Percentiles rank a stretch among this genome's conserved stretches.
Conservation (phyloP, 2,329 filamentous ascomycete species). For the Pseudomassariella vexata region DNA sequence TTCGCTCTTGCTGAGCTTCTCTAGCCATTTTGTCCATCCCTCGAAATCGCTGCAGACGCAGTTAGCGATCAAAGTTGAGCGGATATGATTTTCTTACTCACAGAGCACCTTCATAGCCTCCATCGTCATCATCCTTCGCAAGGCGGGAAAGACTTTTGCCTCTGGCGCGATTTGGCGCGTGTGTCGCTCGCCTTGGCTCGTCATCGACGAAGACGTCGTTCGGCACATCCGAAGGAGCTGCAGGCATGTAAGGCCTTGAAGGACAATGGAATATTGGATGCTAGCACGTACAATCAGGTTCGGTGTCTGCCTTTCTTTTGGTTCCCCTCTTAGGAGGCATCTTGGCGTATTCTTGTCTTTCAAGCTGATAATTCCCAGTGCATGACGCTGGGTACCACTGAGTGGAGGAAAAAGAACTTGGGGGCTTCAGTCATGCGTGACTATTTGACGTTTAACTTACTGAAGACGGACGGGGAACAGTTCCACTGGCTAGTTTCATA, state of each 20-base stretch:
- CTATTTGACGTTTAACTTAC: too few species aligned
- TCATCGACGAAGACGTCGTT: slow-evolving; percentile 7
- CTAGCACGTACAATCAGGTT: slow-evolving; percentile 9
- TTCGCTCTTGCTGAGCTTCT: slow-evolving; percentile 21
- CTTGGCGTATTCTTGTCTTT: too few species aligned
- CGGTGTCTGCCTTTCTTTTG: slow-evolving; percentile 14
- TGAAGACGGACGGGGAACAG: too few species aligned
- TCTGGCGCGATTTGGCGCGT: neutral
- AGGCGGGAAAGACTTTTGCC: slow-evolving; percentile 15
- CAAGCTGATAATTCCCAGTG: slow-evolving; percentile 4
- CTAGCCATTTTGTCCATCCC: slow-evolving; percentile 19
- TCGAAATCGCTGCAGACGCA: slow-evolving; percentile 18
- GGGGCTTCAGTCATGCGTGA: too few species aligned
- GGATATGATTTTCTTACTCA: slow-evolving; percentile 6
- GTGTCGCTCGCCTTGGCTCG: slow-evolving; percentile 6
- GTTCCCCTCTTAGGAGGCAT: slow-evolving; percentile 12
- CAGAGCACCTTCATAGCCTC: slow-evolving; percentile 17
- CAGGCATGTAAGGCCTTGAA: too few species aligned
- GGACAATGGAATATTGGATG: too few species aligned
- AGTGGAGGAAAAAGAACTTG: too few species aligned
- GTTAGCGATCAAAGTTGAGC: slow-evolving; percentile 1
- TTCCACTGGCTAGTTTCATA: too few species aligned
- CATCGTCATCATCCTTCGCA: slow-evolving; percentile 21
- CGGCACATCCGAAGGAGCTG: slow-evolving; percentile 11
- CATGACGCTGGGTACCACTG: too few species aligned